Base-by-base conservation (phyloP, 768 basidiomycete genomes). In the Podaxis sp. region DNA sequence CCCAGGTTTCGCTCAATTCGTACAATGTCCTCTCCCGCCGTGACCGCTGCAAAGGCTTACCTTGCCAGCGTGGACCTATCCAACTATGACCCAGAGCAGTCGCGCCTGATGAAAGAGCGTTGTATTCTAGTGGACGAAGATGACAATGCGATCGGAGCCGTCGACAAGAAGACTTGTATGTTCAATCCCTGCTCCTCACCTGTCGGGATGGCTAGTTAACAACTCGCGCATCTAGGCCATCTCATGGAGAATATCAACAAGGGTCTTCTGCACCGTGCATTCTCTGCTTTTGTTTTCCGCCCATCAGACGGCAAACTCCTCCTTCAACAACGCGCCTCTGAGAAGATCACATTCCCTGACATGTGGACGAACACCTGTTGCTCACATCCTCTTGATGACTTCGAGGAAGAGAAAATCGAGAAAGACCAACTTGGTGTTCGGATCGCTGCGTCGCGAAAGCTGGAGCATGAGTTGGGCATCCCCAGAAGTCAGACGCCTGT, bases 341-440 rank as follows among this genome's bases (percentile, higher is more conserved):
- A 96, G 79, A 99, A 99, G 81, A 99, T 99, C 72, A 99, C 97
- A 6, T 99, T 99, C 79, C 97, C 97, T 4, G 84, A 93, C 69
- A 95, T 98, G 95, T 99, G 97, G 97, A 99, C 97, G 36, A 99
- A 99, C 76, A 99, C 97, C 7, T 99, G 97, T 74, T 99, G 96
- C 78, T 95, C 93, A 24, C 96, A 99, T 72, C 96, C 96, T 17
- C 81, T 99, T 55, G 88, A 93, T 68, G 97, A 99, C 76, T 93
- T 95, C 67, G 90, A 89, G 65, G 84, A 86, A 66, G 90, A 95
- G 77, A 93, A 89, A 77, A 73, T 87, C 7, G 91, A 92, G 75
- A 68, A 78, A 67, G 84, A 87, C 38, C 91, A 97, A 73, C 79
- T 84, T 70, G 96, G 96, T 58, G 96, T 97, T 33, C 83, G 88